These are phyloP conservation scores for Phytophthora pisi DNA, from an alignment of 352 stramenopile species.

Conservation along the genomic window DNA sequence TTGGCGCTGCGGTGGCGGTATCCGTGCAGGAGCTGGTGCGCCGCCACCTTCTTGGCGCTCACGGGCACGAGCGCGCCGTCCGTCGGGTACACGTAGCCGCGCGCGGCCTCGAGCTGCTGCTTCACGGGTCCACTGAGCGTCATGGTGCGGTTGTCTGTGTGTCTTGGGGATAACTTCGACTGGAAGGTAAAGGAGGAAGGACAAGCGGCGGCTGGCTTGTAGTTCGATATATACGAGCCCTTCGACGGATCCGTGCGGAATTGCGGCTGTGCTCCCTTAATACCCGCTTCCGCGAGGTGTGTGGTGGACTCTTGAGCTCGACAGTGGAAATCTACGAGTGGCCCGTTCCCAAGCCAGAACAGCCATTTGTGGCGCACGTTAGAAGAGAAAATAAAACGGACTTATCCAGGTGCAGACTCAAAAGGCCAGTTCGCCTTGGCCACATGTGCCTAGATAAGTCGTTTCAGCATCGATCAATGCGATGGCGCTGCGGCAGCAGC, in stretches of 20 bases:
- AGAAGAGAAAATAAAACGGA: background rate
- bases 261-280: slow-evolving; percentile 2
- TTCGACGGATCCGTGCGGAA: slow-evolving; percentile 32
- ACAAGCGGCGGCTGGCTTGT: slow-evolving; percentile 28
- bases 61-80: slow-evolving; percentile 56
- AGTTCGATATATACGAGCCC: slow-evolving; percentile 20
- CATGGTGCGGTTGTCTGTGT: slow-evolving; percentile 31
- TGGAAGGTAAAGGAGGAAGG: slow-evolving; percentile 17
- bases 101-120: slow-evolving; percentile 51
- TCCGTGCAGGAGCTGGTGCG: slow-evolving; percentile 33
- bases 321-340: slow-evolving; percentile 26
- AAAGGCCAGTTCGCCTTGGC: background rate
- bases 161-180: slow-evolving; percentile 20
- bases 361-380: background rate
- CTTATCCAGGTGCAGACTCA: background rate
- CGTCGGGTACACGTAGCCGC: slow-evolving; percentile 46
- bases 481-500: background rate
- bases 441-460: slow-evolving; percentile 1
- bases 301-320: background rate
- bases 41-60: slow-evolving; percentile 46
- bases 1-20: slow-evolving; percentile 44
- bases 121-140: slow-evolving; percentile 54
- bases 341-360: slow-evolving; percentile 9
- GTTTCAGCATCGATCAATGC: background rate
- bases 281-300: slow-evolving; percentile 40